Conservation (phyloP, 768 basidiomycete species). For the Phylloporus scabripes region DNA sequence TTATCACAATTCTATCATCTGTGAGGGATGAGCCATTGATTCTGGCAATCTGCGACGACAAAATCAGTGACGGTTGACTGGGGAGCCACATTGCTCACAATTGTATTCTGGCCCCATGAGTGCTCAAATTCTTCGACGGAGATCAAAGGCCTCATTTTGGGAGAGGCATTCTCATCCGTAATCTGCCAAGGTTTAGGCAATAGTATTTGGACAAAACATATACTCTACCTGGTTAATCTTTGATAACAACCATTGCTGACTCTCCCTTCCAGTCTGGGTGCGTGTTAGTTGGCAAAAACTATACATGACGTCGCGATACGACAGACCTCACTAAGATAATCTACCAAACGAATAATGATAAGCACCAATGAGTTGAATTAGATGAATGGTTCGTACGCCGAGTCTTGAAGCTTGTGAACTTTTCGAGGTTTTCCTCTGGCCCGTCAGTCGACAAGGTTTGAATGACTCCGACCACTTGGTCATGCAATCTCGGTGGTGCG, state of each 20-base stretch:
- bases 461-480: slow-evolving; percentile 54
- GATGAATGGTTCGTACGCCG: slow-evolving; percentile 47
- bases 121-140: slow-evolving; percentile 69
- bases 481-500: slow-evolving; percentile 55
- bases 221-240: slow-evolving; percentile 56
- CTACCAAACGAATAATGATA: slow-evolving; percentile 33
- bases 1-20: slow-evolving; percentile 60
- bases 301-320: not conserved
- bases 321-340: slow-evolving; percentile 70
- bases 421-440: slow-evolving; percentile 55
- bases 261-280: slow-evolving; percentile 62
- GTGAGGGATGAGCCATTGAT: slow-evolving; percentile 65
- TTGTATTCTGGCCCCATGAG: slow-evolving; percentile 80
- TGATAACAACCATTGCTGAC: slow-evolving; percentile 70
- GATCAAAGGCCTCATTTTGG: slow-evolving; percentile 52
- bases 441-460: slow-evolving; percentile 63
- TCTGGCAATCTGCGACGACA: slow-evolving; percentile 52
- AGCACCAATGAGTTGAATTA: not conserved
- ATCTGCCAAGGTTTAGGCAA: slow-evolving; percentile 38
- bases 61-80: not conserved
- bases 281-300: slow-evolving; percentile 11
- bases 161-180: slow-evolving; percentile 55
- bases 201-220: not conserved
- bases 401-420: slow-evolving; percentile 68
- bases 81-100: slow-evolving; percentile 39